phyloP scores from a whole-genome alignment of 2,329 filamentous ascomycete species.

The Lachnellula occidentalis region DNA sequence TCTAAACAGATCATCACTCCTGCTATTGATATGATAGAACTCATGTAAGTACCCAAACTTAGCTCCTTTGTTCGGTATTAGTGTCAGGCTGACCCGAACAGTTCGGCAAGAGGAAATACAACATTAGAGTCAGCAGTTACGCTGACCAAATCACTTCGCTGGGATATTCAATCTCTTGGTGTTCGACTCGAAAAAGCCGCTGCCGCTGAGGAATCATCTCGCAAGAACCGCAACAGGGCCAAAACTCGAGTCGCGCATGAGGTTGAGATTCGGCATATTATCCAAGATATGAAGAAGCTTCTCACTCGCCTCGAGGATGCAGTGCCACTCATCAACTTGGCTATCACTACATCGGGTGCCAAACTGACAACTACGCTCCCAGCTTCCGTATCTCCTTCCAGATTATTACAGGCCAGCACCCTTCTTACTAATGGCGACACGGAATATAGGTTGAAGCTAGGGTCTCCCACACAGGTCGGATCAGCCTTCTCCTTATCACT shows the following conservation, averaged over 20 bases:
- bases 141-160: slow-evolving; percentile 75
- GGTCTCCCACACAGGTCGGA: slow-evolving; percentile 70
- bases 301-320: slow-evolving; percentile 81
- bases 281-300: slow-evolving; percentile 68
- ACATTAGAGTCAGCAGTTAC: slow-evolving; percentile 79
- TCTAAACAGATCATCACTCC: slow-evolving; percentile 69
- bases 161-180: slow-evolving; percentile 76
- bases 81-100: slow-evolving; percentile 30
- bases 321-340: slow-evolving; percentile 85
- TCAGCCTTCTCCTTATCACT: slow-evolving; percentile 80
- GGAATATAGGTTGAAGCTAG: slow-evolving; percentile 64
- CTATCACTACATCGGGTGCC: slow-evolving; percentile 89
- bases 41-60: slow-evolving; percentile 55
- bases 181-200: slow-evolving; percentile 68
- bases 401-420: slow-evolving; percentile 86
- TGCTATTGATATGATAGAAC: slow-evolving; percentile 85
- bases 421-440: slow-evolving; percentile 83
- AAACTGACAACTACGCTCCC: slow-evolving; percentile 76
- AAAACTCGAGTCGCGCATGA: slow-evolving; percentile 52
- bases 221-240: slow-evolving; percentile 38
- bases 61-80: slow-evolving; percentile 22
- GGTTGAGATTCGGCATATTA: slow-evolving; percentile 62
- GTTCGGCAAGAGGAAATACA: slow-evolving; percentile 68
- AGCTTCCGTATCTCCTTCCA: slow-evolving; percentile 79
- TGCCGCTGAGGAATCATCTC: slow-evolving; percentile 50